Percentiles rank a stretch among this genome's conserved stretches.
phyloP scores from a whole-genome alignment of 2,329 filamentous ascomycete species.

The Nothopassalora personata region DNA sequence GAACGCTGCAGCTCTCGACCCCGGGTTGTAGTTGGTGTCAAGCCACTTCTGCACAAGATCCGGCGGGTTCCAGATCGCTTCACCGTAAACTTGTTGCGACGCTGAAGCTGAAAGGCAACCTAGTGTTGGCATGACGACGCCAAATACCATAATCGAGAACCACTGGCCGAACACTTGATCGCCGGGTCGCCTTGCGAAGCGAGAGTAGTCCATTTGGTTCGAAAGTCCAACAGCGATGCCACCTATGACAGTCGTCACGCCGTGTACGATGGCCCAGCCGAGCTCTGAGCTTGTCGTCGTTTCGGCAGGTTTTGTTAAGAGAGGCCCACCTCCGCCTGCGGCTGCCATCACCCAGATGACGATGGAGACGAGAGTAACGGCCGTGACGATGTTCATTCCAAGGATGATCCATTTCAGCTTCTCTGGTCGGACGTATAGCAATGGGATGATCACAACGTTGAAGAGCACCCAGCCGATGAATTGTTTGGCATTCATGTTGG shows the following conservation, averaged over 20 bases:
- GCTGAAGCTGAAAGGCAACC: constrained; percentile 57
- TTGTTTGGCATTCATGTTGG: constrained; percentile 43
- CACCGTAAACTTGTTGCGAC: constrained; percentile 48
- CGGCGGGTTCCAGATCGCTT: constrained; percentile 44
- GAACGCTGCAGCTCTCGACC: constrained; percentile 41
- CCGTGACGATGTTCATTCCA: constrained; percentile 42
- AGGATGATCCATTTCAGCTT: constrained; percentile 38
- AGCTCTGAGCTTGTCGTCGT: constrained; percentile 36
- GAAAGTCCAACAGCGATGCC: constrained; percentile 42
- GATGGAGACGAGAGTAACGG: constrained; percentile 43
- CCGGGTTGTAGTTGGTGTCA: constrained; percentile 28
- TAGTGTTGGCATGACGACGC: constrained; percentile 46
- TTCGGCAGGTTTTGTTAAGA: constrained; percentile 26
- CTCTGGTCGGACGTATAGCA: constrained; percentile 43
- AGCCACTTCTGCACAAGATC: constrained; percentile 38
- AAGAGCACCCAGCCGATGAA: constrained; percentile 44
- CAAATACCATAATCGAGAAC: constrained; percentile 44
- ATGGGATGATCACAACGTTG: constrained; percentile 42
- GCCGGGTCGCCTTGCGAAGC: constrained; percentile 34
- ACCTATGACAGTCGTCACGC: constrained; percentile 41
- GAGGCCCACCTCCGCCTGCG: constrained; percentile 47
- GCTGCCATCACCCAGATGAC: constrained; percentile 57
- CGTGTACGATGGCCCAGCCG: constrained; percentile 36
- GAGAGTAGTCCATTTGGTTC: constrained; percentile 37
- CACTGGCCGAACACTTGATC: constrained; percentile 45